Conservation (phyloP, 2,329 filamentous ascomycete species). For the Fusarium subtropicale region DNA sequence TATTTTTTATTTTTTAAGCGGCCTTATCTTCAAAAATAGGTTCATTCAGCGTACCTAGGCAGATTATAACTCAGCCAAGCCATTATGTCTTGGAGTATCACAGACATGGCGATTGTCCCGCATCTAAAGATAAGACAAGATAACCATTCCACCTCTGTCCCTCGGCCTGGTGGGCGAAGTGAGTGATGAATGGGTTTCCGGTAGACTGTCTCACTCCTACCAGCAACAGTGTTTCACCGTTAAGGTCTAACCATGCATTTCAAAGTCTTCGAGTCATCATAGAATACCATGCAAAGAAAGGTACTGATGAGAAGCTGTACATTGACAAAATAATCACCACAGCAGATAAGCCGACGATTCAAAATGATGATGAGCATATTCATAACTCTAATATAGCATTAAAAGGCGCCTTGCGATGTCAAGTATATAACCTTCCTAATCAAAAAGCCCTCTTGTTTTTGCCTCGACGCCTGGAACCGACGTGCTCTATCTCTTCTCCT, state of each 20-base stretch:
- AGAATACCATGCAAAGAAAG: neutral
- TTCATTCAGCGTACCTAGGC: neutral
- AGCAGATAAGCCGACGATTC: neutral
- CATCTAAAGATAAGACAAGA: slow-evolving; percentile 12
- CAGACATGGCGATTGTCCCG: slow-evolving; percentile 5
- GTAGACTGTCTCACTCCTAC: neutral
- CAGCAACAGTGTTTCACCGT: neutral
- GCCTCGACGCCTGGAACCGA: slow-evolving; percentile 32
- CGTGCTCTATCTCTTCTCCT: slow-evolving; percentile 33
- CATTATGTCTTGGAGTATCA: neutral
- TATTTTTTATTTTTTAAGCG: neutral
- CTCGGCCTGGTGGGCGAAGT: slow-evolving; percentile 5
- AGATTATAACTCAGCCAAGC: neutral
- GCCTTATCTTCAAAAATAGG: neutral
- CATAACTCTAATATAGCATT: slow-evolving; percentile 39
- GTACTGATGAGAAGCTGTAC: neutral
- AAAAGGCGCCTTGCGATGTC: slow-evolving; percentile 32
- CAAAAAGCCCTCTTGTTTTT: slow-evolving; percentile 40
- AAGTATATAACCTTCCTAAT: slow-evolving; percentile 41
- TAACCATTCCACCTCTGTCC: slow-evolving; percentile 26
- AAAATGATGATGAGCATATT: slow-evolving; percentile 12
- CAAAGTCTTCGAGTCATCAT: slow-evolving; percentile 15
- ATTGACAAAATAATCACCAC: neutral
- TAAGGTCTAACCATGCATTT: neutral
- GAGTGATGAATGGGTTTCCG: neutral